Evolutionary conservation across 164 flowering plant genomes (phyloP).

Genomic region (Vitis amurensis): DNA sequence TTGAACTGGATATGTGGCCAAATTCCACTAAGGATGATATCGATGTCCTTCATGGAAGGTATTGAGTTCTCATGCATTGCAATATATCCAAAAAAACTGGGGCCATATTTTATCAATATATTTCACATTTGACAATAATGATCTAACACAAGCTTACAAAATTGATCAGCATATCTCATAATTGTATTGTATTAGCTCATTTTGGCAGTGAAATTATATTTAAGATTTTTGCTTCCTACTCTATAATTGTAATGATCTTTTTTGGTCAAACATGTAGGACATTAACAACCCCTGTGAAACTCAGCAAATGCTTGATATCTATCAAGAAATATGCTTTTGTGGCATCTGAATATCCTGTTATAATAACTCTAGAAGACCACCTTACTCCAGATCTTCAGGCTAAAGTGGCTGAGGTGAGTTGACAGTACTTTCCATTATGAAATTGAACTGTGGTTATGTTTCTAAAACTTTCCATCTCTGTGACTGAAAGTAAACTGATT

Average conservation of each 20-base stretch:
- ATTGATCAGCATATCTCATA: too few relatives aligned
- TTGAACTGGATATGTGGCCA: conserved; percentile 51
- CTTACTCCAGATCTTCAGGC: conserved; percentile 33
- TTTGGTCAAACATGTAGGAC: conserved; percentile 20
- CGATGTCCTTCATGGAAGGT: conserved; percentile 47
- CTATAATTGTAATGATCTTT: too few relatives aligned
- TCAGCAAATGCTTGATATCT: conserved; percentile 34
- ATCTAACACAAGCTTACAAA: too few relatives aligned
- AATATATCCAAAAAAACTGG: not conserved
- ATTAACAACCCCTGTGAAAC: conserved; percentile 38
- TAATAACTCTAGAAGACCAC: conserved; percentile 40
- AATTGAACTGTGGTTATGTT: not conserved
- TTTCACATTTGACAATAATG: not conserved
- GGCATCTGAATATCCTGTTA: conserved; percentile 36
- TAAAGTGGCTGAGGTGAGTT: conserved; percentile 33
- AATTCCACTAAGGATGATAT: conserved; percentile 32
- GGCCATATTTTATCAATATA: not conserved
- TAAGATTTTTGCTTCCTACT: too few relatives aligned
- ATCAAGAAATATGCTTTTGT: conserved; percentile 42
- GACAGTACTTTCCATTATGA: not conserved
- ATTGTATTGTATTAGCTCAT: too few relatives aligned
- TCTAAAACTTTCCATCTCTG: too few relatives aligned
- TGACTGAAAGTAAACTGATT: too few relatives aligned
- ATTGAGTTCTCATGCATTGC: not conserved
- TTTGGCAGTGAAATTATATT: too few relatives aligned